Evolutionary conservation across 2,329 filamentous ascomycete genomes (phyloP), one percentile per base, ranked within the genome.

Genomic region (Xylaria sp.): DNA sequence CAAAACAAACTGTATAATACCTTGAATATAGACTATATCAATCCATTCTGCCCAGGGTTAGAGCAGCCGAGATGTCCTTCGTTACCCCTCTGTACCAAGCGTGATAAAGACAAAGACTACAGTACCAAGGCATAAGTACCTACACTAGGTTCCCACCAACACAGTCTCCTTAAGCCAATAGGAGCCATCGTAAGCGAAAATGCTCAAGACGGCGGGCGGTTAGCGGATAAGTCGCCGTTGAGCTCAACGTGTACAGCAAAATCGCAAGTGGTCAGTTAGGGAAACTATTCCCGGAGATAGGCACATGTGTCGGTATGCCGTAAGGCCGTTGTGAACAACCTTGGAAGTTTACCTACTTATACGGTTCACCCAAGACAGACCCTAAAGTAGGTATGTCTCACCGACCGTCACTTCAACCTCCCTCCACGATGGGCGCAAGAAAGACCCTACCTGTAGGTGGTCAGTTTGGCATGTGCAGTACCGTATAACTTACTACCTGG

Each of bases 131-230:
- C 34, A 58, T 20, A n/a, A n/a, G n/a, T n/a, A n/a, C n/a, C n/a
- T n/a, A 32, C 15, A 32, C 43, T 58, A 48, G 55, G 60, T 59
- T 39, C 53, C 53, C 59, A 57, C 34, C 36, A 25, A 32, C 20
- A 36, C 53, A 20, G 56, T 25, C 50, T 12, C 32, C n/a, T 39
- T 36, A n/a, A 9, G 55, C 65, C 65, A 67, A 67, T 67, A 18
- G 55, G 30, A 67, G 56, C 23, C 41, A 25, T 46, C 36, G 48
- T 41, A 2, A 43, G 60, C 28, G n/a, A 18, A 56, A 15, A 62
- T 15, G 25, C 32, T 36, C 58, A 13, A 59, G 23, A 62, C 25
- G 50, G 32, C 53, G 41, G 57, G 41, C 32, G 58, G 52, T 43
- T 43, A 36, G 34, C 52, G 43, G 57, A 57, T 58, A 41, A 25